These are phyloP conservation scores for Saccharomyces mikatae DNA, from an alignment of 805 yeast genomes.

Conservation along the genomic window DNA sequence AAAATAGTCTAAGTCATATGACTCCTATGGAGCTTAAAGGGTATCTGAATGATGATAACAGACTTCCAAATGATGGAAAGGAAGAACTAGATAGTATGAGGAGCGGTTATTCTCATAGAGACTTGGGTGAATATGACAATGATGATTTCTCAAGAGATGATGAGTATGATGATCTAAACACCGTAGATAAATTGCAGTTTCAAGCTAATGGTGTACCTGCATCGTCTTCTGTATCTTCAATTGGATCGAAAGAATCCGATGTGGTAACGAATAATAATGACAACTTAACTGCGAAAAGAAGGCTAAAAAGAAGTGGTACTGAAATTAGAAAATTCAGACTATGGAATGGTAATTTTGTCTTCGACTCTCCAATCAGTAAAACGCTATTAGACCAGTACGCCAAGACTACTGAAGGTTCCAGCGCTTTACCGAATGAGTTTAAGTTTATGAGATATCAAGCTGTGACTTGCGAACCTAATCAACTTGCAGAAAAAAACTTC, in stretches of 20 bases:
- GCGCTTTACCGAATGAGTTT: constrained; percentile 50
- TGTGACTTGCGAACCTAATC: constrained; percentile 82
- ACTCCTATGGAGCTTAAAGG: constrained; percentile 1
- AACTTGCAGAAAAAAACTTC: constrained; percentile 54
- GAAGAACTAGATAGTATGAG: not conserved
- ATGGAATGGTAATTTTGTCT: constrained; percentile 65
- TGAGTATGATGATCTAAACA: constrained; percentile 13
- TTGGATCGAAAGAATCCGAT: constrained; percentile 2
- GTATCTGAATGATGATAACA: not conserved
- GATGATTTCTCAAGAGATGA: constrained; percentile 1
- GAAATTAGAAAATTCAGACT: constrained; percentile 27
- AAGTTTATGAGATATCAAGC: constrained; percentile 89
- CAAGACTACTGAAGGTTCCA: constrained; percentile 36
- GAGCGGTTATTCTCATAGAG: constrained; percentile 9
- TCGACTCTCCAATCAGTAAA: constrained; percentile 84
- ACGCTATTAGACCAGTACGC: constrained; percentile 47
- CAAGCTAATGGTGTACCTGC: constrained; percentile 7
- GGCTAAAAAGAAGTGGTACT: constrained; percentile 17
- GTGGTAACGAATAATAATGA: constrained; percentile 2
- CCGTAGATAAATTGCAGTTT: constrained; percentile 8
- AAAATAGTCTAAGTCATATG: not conserved
- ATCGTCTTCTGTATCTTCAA: constrained; percentile 8
- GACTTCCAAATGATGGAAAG: not conserved
- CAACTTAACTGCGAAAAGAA: constrained; percentile 1
- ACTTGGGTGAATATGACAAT: constrained; percentile 22